Evolutionary conservation across 495 filamentous ascomycete species (phyloP), one percentile per base, ranked within the genome.

Genomic region (Achaetomiella virescens): DNA sequence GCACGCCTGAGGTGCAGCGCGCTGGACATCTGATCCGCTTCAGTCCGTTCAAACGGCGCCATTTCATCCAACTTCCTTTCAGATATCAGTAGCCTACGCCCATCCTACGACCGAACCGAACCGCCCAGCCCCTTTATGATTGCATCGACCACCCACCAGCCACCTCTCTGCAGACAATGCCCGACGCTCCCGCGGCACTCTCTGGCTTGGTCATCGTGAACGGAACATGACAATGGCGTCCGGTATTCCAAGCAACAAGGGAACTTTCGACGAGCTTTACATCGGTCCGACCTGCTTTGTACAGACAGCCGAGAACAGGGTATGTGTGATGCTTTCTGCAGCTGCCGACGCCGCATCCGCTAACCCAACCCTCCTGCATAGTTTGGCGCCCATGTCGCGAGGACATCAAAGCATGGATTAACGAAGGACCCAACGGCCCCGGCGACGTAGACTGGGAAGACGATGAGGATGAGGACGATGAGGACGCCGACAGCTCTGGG

Each of bases 291-390:
- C 50, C 10, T 65, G 63, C 29, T 57, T 61, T 43, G 52, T 68
- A n/a, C 69, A 71, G 33, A 66, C 67, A 0, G 60, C 63, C 21
- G 61, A 62, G 47, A 55, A 52, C 40, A 56, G 69, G 40, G 69
- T 71, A 48, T 60, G 69, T 57, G 69, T 57, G 1, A 15, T 17
- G 24, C 17, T 8, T 24, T 37, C 12, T 21, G 35, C 11, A 17
- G 2, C 31, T 36, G 10, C 17, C 41, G 17, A 7, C 18, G 20
- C 40, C 22, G 6, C 10, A 12, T 54, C n/a, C 15, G 53, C 53
- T 55, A 15, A 55, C 43, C 15, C 1, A 0, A 5, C 12, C 15
- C 8, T 14, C 3, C 12, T 43, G 3, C 1, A 15, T 41, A 70
- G 67, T 68, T 70, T 43, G 67, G 67, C 29, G 6, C 52, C 3